Evolutionary conservation across 2,329 filamentous ascomycete genomes (phyloP).

Genomic region (Pezizomycotina sp.): DNA sequence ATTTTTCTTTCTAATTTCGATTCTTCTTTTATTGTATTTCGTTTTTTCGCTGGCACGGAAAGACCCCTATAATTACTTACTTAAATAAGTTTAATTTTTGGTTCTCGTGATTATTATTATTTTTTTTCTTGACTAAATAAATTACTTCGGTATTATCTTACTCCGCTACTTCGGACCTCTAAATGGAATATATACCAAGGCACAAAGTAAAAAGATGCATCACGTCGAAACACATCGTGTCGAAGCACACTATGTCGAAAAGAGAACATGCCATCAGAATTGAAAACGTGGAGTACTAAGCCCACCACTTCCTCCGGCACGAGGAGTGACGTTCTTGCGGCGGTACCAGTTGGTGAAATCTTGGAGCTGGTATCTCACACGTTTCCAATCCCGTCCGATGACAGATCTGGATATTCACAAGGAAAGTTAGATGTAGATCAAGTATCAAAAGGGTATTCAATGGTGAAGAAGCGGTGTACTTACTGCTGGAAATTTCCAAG

Average conservation of each 20-base stretch:
- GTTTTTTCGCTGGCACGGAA: too few species aligned
- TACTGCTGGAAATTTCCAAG: conserved; percentile 60
- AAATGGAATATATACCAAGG: neutral
- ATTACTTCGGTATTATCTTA: conserved; percentile 3
- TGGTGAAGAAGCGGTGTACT: conserved; percentile 5
- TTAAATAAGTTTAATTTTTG: conserved; percentile 3
- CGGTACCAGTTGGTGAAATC: conserved; percentile 95
- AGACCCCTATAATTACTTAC: too few species aligned
- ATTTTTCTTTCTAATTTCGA: too few species aligned
- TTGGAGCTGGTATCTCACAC: conserved; percentile 41
- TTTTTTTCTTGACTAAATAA: neutral
- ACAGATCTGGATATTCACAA: conserved; percentile 17
- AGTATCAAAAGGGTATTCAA: neutral
- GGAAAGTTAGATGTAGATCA: conserved; percentile 9
- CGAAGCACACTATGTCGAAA: conserved; percentile 1
- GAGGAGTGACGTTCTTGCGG: conserved; percentile 81
- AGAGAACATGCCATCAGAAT: conserved; percentile 5
- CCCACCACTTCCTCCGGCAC: conserved; percentile 32
- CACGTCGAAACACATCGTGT: conserved; percentile 1
- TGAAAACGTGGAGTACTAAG: conserved; percentile 18
- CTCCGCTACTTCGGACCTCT: neutral
- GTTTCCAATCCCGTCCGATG: conserved; percentile 22
- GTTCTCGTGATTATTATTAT: neutral
- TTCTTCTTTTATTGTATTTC: too few species aligned
- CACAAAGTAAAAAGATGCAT: conserved; percentile 1